phyloP scores from a whole-genome alignment of 805 yeast species.

The Candida verbasci region DNA sequence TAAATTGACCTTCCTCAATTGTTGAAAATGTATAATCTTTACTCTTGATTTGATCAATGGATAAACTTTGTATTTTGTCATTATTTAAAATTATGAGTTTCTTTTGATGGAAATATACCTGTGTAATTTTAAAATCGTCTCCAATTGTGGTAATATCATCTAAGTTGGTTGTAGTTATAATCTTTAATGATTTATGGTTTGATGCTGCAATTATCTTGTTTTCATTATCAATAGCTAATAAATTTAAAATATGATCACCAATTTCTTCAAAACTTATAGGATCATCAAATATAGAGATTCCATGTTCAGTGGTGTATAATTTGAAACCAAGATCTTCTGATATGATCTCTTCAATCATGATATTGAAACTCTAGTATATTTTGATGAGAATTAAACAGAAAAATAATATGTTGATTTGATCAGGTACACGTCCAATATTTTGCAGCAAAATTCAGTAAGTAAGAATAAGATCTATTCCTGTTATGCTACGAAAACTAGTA shows the following conservation, averaged over 20 bases:
- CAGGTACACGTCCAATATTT: not conserved
- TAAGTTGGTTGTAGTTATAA: constrained; percentile 14
- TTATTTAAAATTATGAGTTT: constrained; percentile 22
- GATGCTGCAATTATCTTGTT: constrained; percentile 28
- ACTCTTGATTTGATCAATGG: not conserved
- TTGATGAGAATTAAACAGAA: not conserved
- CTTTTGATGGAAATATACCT: constrained; percentile 26
- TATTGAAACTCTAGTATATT: no score
- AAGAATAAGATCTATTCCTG: no score
- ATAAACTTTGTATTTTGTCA: constrained; percentile 5
- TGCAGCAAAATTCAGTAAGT: no score
- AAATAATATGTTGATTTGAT: not conserved
- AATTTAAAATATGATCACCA: constrained; percentile 14
- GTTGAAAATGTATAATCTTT: not conserved
- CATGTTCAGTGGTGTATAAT: constrained; percentile 21
- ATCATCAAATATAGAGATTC: constrained; percentile 19
- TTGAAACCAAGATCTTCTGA: constrained; percentile 39
- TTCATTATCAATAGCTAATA: constrained; percentile 26
- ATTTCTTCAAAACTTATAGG: constrained; percentile 19
- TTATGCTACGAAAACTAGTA: no score
- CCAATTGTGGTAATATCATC: constrained; percentile 1
- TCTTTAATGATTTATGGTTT: constrained; percentile 19
- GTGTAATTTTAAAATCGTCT: constrained; percentile 11
- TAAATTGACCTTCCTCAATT: constrained; percentile 1
- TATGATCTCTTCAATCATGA: constrained; percentile 8